phyloP scores from a whole-genome alignment of 306 rosid genomes.

The Dryas octopetala region DNA sequence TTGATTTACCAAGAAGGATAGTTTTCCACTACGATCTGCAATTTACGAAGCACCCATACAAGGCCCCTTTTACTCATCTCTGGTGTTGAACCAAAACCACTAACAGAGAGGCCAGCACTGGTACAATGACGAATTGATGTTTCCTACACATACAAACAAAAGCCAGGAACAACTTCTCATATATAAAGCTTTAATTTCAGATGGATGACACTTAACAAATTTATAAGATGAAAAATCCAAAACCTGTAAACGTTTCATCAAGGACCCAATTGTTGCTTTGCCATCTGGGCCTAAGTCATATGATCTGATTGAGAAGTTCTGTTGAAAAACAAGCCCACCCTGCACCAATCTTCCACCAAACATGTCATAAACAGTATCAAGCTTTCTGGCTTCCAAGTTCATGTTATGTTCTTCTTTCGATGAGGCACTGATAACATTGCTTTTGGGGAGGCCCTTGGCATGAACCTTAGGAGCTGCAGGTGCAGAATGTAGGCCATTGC shows the following conservation, averaged over 20 bases:
- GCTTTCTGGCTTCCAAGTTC: neutral
- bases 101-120: conserved; percentile 10
- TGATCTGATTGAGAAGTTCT: conserved; percentile 22
- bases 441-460: too few species aligned
- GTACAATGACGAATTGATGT: conserved; percentile 24
- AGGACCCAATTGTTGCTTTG: conserved; percentile 10
- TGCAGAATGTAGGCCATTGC: too few species aligned
- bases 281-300: conserved; percentile 26
- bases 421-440: too few species aligned
- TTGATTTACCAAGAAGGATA: too few species aligned
- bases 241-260: conserved; percentile 22
- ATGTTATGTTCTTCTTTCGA: too few species aligned
- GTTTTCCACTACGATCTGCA: conserved; percentile 15
- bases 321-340: conserved; percentile 20
- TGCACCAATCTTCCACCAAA: neutral
- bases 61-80: conserved; percentile 28
- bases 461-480: too few species aligned
- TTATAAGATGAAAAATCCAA: neutral
- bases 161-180: neutral
- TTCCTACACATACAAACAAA: conserved; percentile 9
- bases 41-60: conserved; percentile 21
- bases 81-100: conserved; percentile 15
- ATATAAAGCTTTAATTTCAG: neutral
- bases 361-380: neutral
- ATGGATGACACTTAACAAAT: too few species aligned